Conservation (phyloP, 2,329 filamentous ascomycete genomes). For the Colletotrichum zoysiae region DNA sequence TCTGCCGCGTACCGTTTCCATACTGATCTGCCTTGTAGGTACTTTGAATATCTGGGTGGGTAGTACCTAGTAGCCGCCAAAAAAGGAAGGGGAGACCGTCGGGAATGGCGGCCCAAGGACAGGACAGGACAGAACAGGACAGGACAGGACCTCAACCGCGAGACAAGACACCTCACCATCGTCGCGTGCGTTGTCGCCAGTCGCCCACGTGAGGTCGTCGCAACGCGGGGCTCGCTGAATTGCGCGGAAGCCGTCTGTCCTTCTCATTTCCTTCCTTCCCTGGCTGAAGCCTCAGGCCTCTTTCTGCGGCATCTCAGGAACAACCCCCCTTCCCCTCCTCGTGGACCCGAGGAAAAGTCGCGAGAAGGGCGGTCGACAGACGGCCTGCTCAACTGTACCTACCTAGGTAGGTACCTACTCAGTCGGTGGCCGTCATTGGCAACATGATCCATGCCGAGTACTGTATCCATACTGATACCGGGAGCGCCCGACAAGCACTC, state of each 20-base stretch:
- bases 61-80: neutral
- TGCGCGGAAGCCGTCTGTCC: conserved; percentile 1
- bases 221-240: conserved; percentile 33
- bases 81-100: neutral
- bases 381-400: neutral
- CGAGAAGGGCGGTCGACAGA: conserved; percentile 34
- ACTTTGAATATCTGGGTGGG: too few relatives aligned
- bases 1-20: neutral
- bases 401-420: neutral
- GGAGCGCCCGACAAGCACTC: conserved; percentile 18
- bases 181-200: conserved; percentile 33
- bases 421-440: conserved; percentile 22
- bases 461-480: conserved; percentile 1
- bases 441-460: neutral
- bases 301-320: neutral
- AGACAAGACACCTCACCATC: conserved; percentile 28
- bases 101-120: conserved; percentile 38
- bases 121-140: neutral
- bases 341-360: conserved; percentile 21
- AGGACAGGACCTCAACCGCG: neutral
- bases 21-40: too few relatives aligned
- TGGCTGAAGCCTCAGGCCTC: neutral
- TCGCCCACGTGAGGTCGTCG: conserved; percentile 35
- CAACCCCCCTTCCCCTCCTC: neutral
- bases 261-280: conserved; percentile 19